Percentiles rank a stretch among this genome's conserved stretches.
phyloP scores from a whole-genome alignment of 2,329 filamentous ascomycete genomes.

The Lanzia echinophila region DNA sequence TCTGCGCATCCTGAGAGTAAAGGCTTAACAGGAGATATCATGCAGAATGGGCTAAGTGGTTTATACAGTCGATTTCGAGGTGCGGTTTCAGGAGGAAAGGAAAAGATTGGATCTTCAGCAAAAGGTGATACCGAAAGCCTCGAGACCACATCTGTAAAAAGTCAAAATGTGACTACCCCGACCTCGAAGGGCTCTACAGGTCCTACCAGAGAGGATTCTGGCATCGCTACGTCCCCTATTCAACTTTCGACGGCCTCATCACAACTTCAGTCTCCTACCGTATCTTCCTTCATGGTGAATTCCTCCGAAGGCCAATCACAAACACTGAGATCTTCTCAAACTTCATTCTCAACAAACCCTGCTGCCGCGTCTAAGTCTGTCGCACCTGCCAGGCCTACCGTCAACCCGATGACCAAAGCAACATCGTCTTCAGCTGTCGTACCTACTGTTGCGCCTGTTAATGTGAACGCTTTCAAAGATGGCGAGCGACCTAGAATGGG shows the following conservation, averaged over 20 bases:
- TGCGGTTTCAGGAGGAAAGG: conserved; percentile 66
- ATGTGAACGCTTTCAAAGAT: conserved; percentile 43
- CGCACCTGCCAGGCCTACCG: conserved; percentile 22
- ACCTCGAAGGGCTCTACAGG: conserved; percentile 37
- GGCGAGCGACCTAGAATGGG: conserved; percentile 39
- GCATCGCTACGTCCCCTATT: conserved; percentile 33
- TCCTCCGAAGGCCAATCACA: conserved; percentile 28
- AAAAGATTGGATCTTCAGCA: conserved; percentile 35
- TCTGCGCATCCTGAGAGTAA: conserved; percentile 58
- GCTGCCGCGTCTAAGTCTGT: conserved; percentile 23
- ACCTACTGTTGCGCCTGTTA: conserved; percentile 43
- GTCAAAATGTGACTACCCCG: conserved; percentile 33
- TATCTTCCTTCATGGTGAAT: conserved; percentile 23
- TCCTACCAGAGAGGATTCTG: conserved; percentile 35
- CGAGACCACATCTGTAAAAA: conserved; percentile 38
- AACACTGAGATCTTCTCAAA: conserved; percentile 27
- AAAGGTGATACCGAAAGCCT: conserved; percentile 39
- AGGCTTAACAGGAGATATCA: conserved; percentile 61
- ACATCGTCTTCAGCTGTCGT: conserved; percentile 25
- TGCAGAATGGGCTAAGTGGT: conserved; percentile 82
- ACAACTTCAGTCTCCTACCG: conserved; percentile 27
- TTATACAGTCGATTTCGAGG: conserved; percentile 81
- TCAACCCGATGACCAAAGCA: conserved; percentile 28
- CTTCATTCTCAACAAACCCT: conserved; percentile 23
- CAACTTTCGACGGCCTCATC: conserved; percentile 27